Base-by-base conservation (phyloP, 2,329 filamentous ascomycete genomes). In the Lachnellula suecica region DNA sequence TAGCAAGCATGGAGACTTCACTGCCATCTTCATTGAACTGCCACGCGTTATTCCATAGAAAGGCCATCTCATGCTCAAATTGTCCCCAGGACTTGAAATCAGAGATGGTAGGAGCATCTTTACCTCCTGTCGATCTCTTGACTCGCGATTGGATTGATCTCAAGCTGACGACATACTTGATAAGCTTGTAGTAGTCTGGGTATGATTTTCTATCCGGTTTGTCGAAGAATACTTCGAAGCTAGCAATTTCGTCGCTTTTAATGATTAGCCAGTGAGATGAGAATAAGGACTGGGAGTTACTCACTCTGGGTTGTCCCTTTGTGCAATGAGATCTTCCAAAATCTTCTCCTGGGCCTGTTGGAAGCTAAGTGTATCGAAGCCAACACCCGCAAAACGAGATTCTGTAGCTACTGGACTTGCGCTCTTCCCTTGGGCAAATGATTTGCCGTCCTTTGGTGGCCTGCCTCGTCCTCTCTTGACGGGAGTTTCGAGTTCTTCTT, bases 21-120 rank as follows among this genome's bases (percentile, higher is more conserved):
- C 92, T 96, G 4, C 87, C 89, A 66, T 96, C 91, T 69, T 96
- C 90, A 61, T 97, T 97, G 75, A 93, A 97, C 53, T 87, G 87
- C 64, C 85, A 88, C 0, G 91, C 91, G 69, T 97, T 97, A 44
- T 79, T 81, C 92, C 92, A 97, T 40, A 97, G 84, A 47, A 89
- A 79, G 63, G 85, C 88, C 11, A 89, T 79, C 64, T 89, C 88
- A 49, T 91, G 85, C 67, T 91, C 90, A 59, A 96, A 90, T 1
- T 84, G 79, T 51, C 84, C 79, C 92, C 92, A 97, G 46, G 76
- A 88, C 68, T 90, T 92, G 71, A 91, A 90, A 44, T 91, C 84
- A 44, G 77, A 84, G 4, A 78, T 63, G 1, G 80, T 80, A 3
- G 79, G 78, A 6, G 82, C 77, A 23, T 83, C 81, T 38, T 81